These are phyloP conservation scores for Neofusicoccum laricinum DNA, from an alignment of 2,329 filamentous ascomycete species.

Conservation along the genomic window DNA sequence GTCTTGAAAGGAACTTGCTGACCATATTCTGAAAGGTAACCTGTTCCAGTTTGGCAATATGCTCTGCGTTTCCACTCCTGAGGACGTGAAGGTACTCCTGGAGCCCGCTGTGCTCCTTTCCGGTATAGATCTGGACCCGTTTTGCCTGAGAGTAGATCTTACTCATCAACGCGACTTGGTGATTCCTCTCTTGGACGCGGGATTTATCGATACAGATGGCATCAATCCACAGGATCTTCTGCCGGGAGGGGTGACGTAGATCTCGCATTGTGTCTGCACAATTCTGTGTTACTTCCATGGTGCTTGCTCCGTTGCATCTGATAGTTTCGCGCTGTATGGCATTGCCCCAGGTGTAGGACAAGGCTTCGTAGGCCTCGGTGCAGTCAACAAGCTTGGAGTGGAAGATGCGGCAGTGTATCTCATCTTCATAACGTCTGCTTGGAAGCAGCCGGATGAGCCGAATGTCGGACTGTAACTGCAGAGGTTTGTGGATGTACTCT, in stretches of 20 bases:
- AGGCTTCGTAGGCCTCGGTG: too few species aligned
- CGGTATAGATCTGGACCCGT: not conserved
- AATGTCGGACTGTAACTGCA: not conserved
- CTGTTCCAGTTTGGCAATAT: too few species aligned
- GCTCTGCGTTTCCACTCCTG: not conserved
- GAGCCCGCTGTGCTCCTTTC: not conserved
- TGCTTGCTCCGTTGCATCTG: not conserved
- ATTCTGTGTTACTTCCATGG: not conserved
- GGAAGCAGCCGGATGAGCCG: not conserved
- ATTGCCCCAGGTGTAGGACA: not conserved
- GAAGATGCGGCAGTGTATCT: not conserved
- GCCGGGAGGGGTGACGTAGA: not conserved
- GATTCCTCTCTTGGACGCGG: not conserved
- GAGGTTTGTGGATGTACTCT: not conserved
- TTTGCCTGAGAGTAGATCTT: not conserved
- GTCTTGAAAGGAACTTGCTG: too few species aligned
- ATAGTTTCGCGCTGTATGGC: not conserved
- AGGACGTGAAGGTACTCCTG: not conserved
- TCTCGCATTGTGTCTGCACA: not conserved
- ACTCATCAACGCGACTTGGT: not conserved
- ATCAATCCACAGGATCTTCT: not conserved
- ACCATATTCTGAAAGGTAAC: too few species aligned
- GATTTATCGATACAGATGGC: not conserved
- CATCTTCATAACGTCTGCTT: not conserved
- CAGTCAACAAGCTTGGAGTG: not conserved